Percentiles rank a stretch among this genome's conserved stretches.
phyloP scores from a whole-genome alignment of 345 rosid genomes.

The Mangifera indica region DNA sequence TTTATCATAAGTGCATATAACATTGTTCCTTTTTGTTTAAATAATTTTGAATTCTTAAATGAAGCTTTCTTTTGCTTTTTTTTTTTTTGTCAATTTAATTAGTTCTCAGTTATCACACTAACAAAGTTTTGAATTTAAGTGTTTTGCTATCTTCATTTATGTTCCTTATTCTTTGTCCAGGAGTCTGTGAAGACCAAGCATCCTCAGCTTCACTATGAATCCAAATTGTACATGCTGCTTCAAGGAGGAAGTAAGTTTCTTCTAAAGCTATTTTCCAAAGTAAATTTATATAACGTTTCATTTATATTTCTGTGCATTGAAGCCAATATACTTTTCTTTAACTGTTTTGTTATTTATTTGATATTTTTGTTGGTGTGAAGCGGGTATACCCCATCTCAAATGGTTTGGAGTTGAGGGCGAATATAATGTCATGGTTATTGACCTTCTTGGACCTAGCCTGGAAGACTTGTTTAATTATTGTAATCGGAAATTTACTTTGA shows the following conservation, averaged over 20 bases:
- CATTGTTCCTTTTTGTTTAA: too few species aligned
- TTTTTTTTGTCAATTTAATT: too few species aligned
- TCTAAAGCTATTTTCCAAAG: background rate
- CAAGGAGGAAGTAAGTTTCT: slow-evolving; percentile 84
- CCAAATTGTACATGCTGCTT: slow-evolving; percentile 82
- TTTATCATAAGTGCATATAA: too few species aligned
- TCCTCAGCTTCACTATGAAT: slow-evolving; percentile 89
- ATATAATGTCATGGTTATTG: slow-evolving; percentile 86
- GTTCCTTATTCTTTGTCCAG: slow-evolving; percentile 26
- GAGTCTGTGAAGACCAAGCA: slow-evolving; percentile 88
- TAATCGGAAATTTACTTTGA: slow-evolving; percentile 70
- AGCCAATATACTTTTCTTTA: background rate
- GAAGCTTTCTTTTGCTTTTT: too few species aligned
- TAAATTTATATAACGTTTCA: background rate
- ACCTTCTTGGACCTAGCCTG: slow-evolving; percentile 92
- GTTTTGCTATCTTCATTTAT: background rate
- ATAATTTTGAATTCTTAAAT: too few species aligned
- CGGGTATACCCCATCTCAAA: slow-evolving; percentile 86
- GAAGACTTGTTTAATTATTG: slow-evolving; percentile 89
- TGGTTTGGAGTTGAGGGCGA: slow-evolving; percentile 92
- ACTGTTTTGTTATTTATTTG: slow-evolving; percentile 3
- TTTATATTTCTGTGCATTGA: background rate
- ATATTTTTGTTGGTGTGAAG: slow-evolving; percentile 34
- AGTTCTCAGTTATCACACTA: too few species aligned
- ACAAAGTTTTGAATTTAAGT: too few species aligned